Conservation (phyloP, 495 filamentous ascomycete species). For the Venustampulla echinocandica region DNA sequence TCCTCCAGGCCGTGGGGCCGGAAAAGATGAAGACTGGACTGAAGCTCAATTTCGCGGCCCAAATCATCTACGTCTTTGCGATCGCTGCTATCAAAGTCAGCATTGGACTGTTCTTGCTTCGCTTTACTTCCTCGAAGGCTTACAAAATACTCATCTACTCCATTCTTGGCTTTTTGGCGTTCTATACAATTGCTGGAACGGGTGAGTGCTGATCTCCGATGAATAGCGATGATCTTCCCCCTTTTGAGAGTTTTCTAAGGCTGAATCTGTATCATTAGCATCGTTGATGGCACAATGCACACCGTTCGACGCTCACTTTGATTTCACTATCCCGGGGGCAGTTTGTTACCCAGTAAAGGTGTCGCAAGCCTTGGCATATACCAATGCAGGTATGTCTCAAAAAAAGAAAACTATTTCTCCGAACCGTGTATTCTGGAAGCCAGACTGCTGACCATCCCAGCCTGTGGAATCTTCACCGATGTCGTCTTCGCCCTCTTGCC, state of each 20-base stretch:
- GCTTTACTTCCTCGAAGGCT: constrained; percentile 10
- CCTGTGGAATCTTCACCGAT: constrained; percentile 20
- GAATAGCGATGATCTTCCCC: too few species aligned
- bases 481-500: constrained; percentile 35
- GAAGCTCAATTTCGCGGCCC: constrained; percentile 36
- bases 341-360: too few species aligned
- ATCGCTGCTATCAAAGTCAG: constrained; percentile 37
- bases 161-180: constrained; percentile 24
- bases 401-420: too few species aligned
- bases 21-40: background rate
- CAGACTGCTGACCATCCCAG: too few species aligned
- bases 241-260: too few species aligned
- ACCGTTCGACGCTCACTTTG: background rate
- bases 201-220: background rate
- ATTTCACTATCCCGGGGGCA: too few species aligned
- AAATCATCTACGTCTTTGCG: constrained; percentile 31
- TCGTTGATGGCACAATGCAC: background rate
- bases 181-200: constrained; percentile 25
- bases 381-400: too few species aligned
- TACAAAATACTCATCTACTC: background rate
- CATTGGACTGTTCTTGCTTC: constrained; percentile 38
- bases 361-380: too few species aligned
- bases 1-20: too few species aligned
- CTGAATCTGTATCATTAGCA: background rate
- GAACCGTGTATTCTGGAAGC: too few species aligned